A percentile compares a stretch with the other conserved stretches of the same genome.
These are phyloP conservation scores for Delitschia confertaspora DNA, from an alignment of 495 filamentous ascomycete species.

Conservation along the genomic window DNA sequence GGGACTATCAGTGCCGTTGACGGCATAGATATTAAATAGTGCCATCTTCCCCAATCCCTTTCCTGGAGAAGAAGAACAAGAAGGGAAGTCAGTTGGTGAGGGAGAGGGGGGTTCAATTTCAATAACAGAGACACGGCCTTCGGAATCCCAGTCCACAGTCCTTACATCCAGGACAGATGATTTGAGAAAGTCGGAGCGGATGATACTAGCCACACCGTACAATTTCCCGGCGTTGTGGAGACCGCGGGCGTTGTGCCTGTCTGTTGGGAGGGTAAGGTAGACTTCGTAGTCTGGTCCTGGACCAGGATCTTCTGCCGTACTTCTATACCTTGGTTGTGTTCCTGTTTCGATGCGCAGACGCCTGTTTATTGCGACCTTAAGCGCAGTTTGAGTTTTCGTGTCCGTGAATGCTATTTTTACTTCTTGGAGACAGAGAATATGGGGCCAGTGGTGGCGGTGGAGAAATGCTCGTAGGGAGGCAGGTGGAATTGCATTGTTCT, in stretches of 20 bases:
- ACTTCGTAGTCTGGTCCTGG: slow-evolving; percentile 37
- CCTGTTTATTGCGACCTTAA: slow-evolving; percentile 34
- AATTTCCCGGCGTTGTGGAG: slow-evolving; percentile 38
- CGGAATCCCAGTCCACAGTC: slow-evolving; percentile 42
- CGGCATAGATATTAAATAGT: slow-evolving; percentile 44
- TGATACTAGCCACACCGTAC: slow-evolving; percentile 44
- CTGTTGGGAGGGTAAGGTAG: slow-evolving; percentile 39
- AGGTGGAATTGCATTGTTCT: background rate
- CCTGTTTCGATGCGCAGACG: background rate
- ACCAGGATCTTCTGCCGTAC: no score
- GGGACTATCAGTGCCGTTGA: slow-evolving; percentile 43
- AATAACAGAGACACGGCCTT: slow-evolving; percentile 43
- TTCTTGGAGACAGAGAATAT: slow-evolving; percentile 45
- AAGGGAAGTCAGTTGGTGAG: no score
- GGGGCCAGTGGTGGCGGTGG: slow-evolving; percentile 39
- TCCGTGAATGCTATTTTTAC: slow-evolving; percentile 42
- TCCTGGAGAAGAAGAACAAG: background rate
- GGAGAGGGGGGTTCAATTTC: slow-evolving; percentile 26
- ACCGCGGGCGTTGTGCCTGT: slow-evolving; percentile 41
- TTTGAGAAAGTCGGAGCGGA: slow-evolving; percentile 38
- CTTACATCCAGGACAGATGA: slow-evolving; percentile 18
- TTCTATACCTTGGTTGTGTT: background rate
- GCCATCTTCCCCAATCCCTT: slow-evolving; percentile 30
- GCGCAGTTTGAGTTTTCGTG: slow-evolving; percentile 28
- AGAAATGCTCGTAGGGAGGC: slow-evolving; percentile 39